Evolutionary conservation across 176 grass and related monocot genomes (phyloP), one percentile per base, ranked within the genome.

Genomic region (Eleusine coracana): DNA sequence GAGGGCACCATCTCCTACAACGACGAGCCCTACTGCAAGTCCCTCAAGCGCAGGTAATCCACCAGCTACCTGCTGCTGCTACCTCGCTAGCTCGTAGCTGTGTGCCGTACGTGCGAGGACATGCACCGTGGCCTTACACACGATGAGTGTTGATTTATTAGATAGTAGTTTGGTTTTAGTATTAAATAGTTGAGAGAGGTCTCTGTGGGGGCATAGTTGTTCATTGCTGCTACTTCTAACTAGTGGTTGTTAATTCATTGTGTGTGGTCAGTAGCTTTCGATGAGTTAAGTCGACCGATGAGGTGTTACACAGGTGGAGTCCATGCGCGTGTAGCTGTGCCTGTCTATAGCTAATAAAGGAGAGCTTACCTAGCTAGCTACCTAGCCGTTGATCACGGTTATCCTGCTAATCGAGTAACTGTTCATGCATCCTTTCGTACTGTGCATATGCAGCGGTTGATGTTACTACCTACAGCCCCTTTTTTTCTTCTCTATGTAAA

Each of bases 21-120:
- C 50, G 90, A 98, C 48, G 82, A 95, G 76, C 85, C 86, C 11
- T 95, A 86, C 68, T 76, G 82, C 88, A 98, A 98, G 75, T 92
- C 92, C 75, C 88, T 98, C 67, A 98, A 98, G 80, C 86, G 90
- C 86, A 95, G 92, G 95, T 95, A 92, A 89, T 51, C 38, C 5
- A 25, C 18, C 28, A 23, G 29, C 41, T 34, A 34, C 31, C 31
- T 34, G 31, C 31, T 34, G 2, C 31, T 34, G 31, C 31, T 34
- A 34, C n/a, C n/a, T n/a, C n/a, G n/a, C n/a, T n/a, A n/a, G n/a
- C n/a, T n/a, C n/a, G 31, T 49, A 36, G 20, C 76, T 59, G 25
- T 7, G 31, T 68, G 66, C 34, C 66, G 66, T 69, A 4, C 18
- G 38, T 40, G 28, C n/a, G 6, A 6, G 55, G 38, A 38, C 50